Evolutionary conservation across 139 green algal genomes (phyloP).

Genomic region (Chlamydomonas incerta): DNA sequence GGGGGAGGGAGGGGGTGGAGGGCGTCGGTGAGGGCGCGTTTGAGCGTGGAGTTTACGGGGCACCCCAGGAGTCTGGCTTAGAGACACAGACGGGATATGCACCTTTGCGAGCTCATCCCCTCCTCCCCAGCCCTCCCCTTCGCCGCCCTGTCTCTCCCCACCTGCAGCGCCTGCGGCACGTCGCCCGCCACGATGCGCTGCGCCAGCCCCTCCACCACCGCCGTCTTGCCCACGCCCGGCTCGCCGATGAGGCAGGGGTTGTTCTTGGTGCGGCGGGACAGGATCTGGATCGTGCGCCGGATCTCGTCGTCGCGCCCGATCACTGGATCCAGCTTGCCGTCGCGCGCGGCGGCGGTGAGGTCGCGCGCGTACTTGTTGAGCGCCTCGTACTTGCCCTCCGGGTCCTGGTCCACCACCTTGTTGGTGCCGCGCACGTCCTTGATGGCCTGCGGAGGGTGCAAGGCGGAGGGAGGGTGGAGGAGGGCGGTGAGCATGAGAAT

Average conservation of each 20-base stretch:
- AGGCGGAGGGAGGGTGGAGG: too few relatives aligned
- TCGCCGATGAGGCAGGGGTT: constrained; percentile 98
- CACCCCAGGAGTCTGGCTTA: too few relatives aligned
- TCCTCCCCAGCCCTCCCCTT: too few relatives aligned
- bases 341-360: constrained; percentile 83
- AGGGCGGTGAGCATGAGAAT: too few relatives aligned
- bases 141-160: background rate
- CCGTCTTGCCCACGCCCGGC: constrained; percentile 88
- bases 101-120: too few relatives aligned
- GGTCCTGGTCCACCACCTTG: constrained; percentile 88
- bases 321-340: constrained; percentile 90
- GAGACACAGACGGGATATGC: too few relatives aligned
- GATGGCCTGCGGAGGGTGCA: constrained; percentile 41
- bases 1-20: too few relatives aligned
- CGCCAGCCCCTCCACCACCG: constrained; percentile 93
- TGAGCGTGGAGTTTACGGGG: too few relatives aligned
- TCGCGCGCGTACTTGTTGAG: constrained; percentile 95
- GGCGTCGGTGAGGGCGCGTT: too few relatives aligned
- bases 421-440: constrained; percentile 83
- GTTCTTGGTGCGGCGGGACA: constrained; percentile 97
- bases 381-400: constrained; percentile 98
- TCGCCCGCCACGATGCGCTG: constrained; percentile 97
- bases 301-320: constrained; percentile 89
- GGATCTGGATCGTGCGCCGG: constrained; percentile 83
- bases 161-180: constrained; percentile 88